Conservation (phyloP, 371 early-diverging fungal genomes). For the Fennellomyces sp. region DNA sequence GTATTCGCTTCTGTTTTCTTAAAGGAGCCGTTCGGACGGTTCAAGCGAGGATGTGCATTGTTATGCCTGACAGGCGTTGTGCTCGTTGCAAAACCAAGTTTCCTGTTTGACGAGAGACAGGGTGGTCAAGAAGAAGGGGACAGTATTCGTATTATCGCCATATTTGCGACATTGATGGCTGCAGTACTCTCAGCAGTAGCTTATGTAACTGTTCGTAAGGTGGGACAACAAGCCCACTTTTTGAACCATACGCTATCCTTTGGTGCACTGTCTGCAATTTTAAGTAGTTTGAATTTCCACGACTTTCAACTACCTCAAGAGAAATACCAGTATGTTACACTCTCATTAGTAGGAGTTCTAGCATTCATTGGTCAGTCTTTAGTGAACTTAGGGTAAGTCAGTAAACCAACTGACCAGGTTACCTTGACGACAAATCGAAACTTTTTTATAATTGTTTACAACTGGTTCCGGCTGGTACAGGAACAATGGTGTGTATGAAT, state of each 20-base stretch:
- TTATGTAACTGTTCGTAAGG: constrained; percentile 70
- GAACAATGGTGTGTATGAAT: constrained; percentile 71
- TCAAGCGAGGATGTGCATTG: constrained; percentile 56
- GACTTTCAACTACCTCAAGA: constrained; percentile 22
- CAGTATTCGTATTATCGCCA: constrained; percentile 31
- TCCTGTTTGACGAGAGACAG: constrained; percentile 48
- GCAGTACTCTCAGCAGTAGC: constrained; percentile 65
- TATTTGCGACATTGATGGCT: constrained; percentile 48
- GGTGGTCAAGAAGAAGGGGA: too few relatives aligned
- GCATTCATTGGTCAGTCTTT: constrained; percentile 76
- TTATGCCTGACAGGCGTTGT: constrained; percentile 65
- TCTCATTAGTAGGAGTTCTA: constrained; percentile 52
- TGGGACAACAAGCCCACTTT: constrained; percentile 63
- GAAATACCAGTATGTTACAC: constrained; percentile 28
- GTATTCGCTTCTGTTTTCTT: constrained; percentile 62
- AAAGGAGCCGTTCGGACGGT: constrained; percentile 58
- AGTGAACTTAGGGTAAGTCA: constrained; percentile 64
- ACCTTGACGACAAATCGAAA: too few relatives aligned
- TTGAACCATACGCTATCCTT: constrained; percentile 80
- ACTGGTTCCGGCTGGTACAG: constrained; percentile 3
- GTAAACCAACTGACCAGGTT: too few relatives aligned
- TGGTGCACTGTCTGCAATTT: constrained; percentile 59
- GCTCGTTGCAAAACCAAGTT: constrained; percentile 64
- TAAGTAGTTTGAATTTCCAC: constrained; percentile 33
- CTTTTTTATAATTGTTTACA: too few relatives aligned